These are phyloP conservation scores for Xylaria bambusicola DNA, from an alignment of 495 filamentous ascomycete genomes.

Conservation along the genomic window DNA sequence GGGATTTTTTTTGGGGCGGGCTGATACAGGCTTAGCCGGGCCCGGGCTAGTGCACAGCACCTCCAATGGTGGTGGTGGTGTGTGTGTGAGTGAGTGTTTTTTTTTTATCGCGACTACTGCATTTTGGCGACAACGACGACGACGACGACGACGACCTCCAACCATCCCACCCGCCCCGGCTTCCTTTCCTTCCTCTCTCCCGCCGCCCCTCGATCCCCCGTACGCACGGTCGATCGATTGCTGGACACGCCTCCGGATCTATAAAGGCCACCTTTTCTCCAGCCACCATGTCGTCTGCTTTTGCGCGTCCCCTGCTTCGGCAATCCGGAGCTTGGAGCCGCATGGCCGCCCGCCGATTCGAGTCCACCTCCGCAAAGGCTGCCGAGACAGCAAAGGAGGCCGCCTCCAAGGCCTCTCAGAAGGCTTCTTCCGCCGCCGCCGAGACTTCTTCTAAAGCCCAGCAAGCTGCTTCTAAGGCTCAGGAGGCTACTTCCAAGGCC, in stretches of 20 bases:
- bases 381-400: conserved; percentile 14
- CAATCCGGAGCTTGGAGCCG: conserved; percentile 41
- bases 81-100: conserved; percentile 43
- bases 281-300: conserved; percentile 30
- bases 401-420: conserved; percentile 46
- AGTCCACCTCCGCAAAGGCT: conserved; percentile 44
- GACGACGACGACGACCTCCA: conserved; percentile 7
- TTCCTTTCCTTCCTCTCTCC: conserved; percentile 7
- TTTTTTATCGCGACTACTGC: conserved; percentile 24
- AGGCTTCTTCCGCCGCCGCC: conserved; percentile 14
- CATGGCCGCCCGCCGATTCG: conserved; percentile 50
- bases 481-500: conserved; percentile 56
- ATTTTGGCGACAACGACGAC: conserved; percentile 22
- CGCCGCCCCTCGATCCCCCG: conserved; percentile 32
- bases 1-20: conserved; percentile 14
- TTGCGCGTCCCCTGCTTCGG: conserved; percentile 40
- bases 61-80: conserved; percentile 15
- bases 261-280: conserved; percentile 17
- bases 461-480: conserved; percentile 9
- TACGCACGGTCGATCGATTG: conserved; percentile 17
- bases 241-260: not conserved
- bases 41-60: conserved; percentile 18
- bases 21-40: conserved; percentile 1
- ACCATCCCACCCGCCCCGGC: conserved; percentile 17
- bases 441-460: conserved; percentile 25